These are phyloP conservation scores for Naematelia encephala DNA, from an alignment of 768 basidiomycete species.

Conservation along the genomic window DNA sequence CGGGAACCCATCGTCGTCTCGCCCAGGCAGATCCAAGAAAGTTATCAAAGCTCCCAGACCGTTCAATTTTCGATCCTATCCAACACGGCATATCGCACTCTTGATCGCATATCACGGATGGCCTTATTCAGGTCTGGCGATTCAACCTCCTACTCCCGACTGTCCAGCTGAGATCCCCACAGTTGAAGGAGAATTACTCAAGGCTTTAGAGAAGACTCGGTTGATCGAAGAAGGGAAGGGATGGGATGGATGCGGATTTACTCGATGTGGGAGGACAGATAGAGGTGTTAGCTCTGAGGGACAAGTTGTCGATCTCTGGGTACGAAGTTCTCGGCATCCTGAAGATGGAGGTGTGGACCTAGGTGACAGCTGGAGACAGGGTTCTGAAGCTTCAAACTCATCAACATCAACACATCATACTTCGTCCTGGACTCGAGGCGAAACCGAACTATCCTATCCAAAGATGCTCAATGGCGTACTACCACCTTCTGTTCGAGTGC, in stretches of 20 bases:
- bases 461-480: slow-evolving; percentile 79
- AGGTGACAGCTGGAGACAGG: slow-evolving; percentile 10
- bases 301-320: slow-evolving; percentile 88
- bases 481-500: slow-evolving; percentile 80
- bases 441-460: slow-evolving; percentile 68
- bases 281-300: slow-evolving; percentile 90
- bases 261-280: slow-evolving; percentile 90
- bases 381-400: neutral
- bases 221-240: slow-evolving; percentile 72
- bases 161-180: slow-evolving; percentile 60
- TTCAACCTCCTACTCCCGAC: slow-evolving; percentile 55
- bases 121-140: slow-evolving; percentile 86
- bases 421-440: no score
- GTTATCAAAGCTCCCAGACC: slow-evolving; percentile 27
- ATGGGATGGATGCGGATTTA: slow-evolving; percentile 82
- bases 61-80: slow-evolving; percentile 67
- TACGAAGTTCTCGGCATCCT: slow-evolving; percentile 60
- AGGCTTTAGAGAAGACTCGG: slow-evolving; percentile 70
- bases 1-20: slow-evolving; percentile 8
- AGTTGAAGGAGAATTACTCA: slow-evolving; percentile 81
- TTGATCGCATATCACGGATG: slow-evolving; percentile 89
- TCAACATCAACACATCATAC: neutral
- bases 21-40: neutral
- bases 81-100: slow-evolving; percentile 84
- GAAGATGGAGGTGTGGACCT: slow-evolving; percentile 34